Evolutionary conservation across 75 land plant genomes (phyloP).

Genomic region (Picea glauca): DNA sequence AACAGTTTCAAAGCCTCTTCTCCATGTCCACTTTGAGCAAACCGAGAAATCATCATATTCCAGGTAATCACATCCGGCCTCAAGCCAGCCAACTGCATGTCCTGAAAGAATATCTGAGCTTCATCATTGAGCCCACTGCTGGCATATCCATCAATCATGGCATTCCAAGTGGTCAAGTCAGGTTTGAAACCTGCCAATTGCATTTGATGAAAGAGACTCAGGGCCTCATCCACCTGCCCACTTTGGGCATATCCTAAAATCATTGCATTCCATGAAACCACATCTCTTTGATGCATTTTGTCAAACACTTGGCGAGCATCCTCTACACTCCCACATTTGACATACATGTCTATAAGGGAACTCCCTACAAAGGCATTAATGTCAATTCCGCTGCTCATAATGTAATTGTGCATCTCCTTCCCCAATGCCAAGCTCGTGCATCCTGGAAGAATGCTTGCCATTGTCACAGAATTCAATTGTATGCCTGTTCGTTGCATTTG

Average conservation of each 20-base stretch:
- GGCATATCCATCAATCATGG: too few relatives aligned
- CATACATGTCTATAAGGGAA: constrained; percentile 54
- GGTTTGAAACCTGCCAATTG: constrained; percentile 11
- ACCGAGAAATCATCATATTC: neutral
- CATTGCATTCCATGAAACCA: constrained; percentile 59
- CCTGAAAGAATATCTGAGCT: too few relatives aligned
- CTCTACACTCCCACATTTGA: constrained; percentile 26
- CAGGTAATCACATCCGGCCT: neutral
- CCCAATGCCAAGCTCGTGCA: constrained; percentile 17
- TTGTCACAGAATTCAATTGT: neutral
- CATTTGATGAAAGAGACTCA: constrained; percentile 31
- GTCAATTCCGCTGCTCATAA: constrained; percentile 29
- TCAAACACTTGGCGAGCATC: constrained; percentile 38
- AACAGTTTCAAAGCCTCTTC: constrained; percentile 2
- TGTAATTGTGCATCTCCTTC: constrained; percentile 28
- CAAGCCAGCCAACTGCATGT: too few relatives aligned
- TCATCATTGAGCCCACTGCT: too few relatives aligned
- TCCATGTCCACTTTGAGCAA: neutral
- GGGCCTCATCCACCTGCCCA: constrained; percentile 24
- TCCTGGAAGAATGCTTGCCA: constrained; percentile 14
- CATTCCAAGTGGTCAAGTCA: too few relatives aligned
- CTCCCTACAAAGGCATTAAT: constrained; percentile 30
- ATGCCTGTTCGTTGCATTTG: constrained; percentile 3
- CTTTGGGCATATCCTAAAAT: constrained; percentile 43
- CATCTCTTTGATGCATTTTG: constrained; percentile 34